Evolutionary conservation across 495 filamentous ascomycete genomes (phyloP).

Genomic region (Lasiosphaeria ovina): DNA sequence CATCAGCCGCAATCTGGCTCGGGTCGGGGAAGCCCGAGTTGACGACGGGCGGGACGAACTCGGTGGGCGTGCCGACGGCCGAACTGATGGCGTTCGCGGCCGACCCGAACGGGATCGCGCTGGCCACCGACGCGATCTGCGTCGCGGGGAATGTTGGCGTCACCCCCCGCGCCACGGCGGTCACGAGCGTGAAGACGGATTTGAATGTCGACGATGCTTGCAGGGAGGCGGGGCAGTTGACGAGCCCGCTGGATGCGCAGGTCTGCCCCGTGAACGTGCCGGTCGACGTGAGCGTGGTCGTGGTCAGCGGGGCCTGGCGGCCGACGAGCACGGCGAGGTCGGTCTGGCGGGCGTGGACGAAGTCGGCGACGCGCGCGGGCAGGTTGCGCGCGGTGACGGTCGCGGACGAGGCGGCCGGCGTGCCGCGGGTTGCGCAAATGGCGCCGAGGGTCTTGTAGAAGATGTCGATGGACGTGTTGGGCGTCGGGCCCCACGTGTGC

Average conservation of each 20-base stretch:
- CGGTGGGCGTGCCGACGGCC: neutral
- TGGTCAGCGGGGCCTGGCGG: slow-evolving; percentile 27
- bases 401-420: slow-evolving; percentile 16
- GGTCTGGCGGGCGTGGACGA: neutral
- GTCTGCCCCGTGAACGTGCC: slow-evolving; percentile 36
- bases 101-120: slow-evolving; percentile 10
- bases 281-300: slow-evolving; percentile 35
- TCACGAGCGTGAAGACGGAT: slow-evolving; percentile 32
- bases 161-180: slow-evolving; percentile 37
- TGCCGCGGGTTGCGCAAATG: slow-evolving; percentile 38
- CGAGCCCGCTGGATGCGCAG: slow-evolving; percentile 39
- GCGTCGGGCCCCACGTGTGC: slow-evolving; percentile 50
- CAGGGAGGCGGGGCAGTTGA: slow-evolving; percentile 47
- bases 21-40: no score
- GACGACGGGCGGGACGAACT: neutral
- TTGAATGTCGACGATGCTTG: slow-evolving; percentile 40
- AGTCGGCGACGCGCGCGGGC: neutral
- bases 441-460: slow-evolving; percentile 53
- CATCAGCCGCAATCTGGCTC: no score
- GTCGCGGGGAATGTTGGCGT: slow-evolving; percentile 37
- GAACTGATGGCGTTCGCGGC: neutral
- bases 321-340: slow-evolving; percentile 15
- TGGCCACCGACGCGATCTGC: slow-evolving; percentile 11
- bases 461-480: slow-evolving; percentile 46
- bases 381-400: neutral